A percentile compares a stretch with the other conserved stretches of the same genome.
These are phyloP conservation scores for Chytriomyces confervae DNA, from an alignment of 192 early-diverging fungal species.

Conservation along the genomic window DNA sequence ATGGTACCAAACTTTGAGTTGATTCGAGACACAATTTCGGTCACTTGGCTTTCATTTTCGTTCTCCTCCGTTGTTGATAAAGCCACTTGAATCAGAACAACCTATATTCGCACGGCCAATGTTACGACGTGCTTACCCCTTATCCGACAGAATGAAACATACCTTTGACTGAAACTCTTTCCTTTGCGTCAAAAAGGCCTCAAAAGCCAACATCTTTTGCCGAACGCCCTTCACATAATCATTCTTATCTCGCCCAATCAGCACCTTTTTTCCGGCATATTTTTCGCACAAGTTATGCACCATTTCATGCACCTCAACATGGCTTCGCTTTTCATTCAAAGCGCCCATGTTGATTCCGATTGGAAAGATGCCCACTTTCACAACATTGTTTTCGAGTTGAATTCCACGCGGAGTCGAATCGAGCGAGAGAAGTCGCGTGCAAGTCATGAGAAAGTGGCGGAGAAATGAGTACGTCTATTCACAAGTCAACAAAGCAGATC, in stretches of 20 bases:
- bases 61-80: conserved; percentile 91
- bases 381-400: conserved; percentile 55
- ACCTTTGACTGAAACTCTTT: conserved; percentile 61
- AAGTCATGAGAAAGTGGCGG: conserved; percentile 66
- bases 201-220: conserved; percentile 63
- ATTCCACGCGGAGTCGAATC: conserved; percentile 63
- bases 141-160: neutral
- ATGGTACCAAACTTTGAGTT: conserved; percentile 91
- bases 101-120: conserved; percentile 47
- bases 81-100: conserved; percentile 93
- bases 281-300: conserved; percentile 49
- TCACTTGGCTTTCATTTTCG: conserved; percentile 83
- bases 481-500: neutral
- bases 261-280: conserved; percentile 54
- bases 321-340: conserved; percentile 60
- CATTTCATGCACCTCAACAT: conserved; percentile 52
- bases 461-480: conserved; percentile 58
- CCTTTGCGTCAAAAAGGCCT: conserved; percentile 53
- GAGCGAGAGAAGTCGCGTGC: conserved; percentile 57
- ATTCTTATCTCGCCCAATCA: conserved; percentile 66
- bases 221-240: conserved; percentile 64
- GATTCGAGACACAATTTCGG: conserved; percentile 89
- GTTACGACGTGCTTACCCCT: neutral
- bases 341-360: conserved; percentile 65
- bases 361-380: conserved; percentile 60